Evolutionary conservation across 805 yeast genomes (phyloP), one percentile per base, ranked within the genome.

Genomic region (Zygosaccharomyces siamensis): DNA sequence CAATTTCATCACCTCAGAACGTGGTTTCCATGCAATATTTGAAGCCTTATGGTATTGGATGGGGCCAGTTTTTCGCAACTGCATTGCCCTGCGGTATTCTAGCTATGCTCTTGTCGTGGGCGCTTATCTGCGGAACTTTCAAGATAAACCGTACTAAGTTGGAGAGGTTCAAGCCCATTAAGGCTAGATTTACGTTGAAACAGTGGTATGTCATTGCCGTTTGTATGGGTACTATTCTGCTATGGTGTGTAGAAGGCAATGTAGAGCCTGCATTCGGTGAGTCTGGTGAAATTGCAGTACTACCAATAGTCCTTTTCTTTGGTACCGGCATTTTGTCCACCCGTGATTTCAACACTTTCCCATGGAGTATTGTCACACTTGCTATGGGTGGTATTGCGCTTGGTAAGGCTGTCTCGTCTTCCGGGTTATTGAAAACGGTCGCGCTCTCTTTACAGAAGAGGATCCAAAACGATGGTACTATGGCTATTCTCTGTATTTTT

Each of bases 301-400:
- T 90, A 26, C 97, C 98, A 6, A 79, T 92, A 48, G 83, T 88
- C 16, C 68, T 89, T 24, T 84, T 93, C 62, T 92, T 92, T 63
- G 98, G 96, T 14, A 80, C 96, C 0, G 97, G 97, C 1, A 66
- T 90, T 30, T 71, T 92, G 52, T 76, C 86, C 4, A 82, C 90
- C 1, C 86, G 87, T 40, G 98, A 93, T 65, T 84, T 92, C 64
- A 90, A 92, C 68, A 86, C 88, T 63, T 92, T 92, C 68, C 88
- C 96, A 26, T 92, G 99, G 99, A 86, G 95, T 4, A 92, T 93
- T 61, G 95, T 93, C 20, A 81, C 90, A 39, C 74, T 92, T 52
- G 97, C 98, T 8, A 92, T 92, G 98, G 99, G 99, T 35, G 97
- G 98, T 57, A 77, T 92, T 46, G 93, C 96, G 1, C 74, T 92